Evolutionary conservation across 768 basidiomycete species (phyloP), one percentile per base, ranked within the genome.

Genomic region (Kwoniella bestiolae): DNA sequence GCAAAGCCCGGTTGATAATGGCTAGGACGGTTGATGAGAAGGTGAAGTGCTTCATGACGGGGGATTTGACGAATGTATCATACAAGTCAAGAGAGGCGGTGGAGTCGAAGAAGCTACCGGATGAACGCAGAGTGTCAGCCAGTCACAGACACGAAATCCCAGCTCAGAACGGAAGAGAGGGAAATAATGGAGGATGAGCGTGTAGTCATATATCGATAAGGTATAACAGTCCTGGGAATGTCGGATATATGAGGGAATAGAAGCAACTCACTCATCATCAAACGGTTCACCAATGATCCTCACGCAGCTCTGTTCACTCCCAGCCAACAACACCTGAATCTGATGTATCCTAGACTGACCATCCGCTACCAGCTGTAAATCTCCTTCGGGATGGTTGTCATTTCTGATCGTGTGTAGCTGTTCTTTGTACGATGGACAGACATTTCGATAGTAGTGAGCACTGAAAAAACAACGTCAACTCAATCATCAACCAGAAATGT

Each of bases 21-120:
- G 60, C 29, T 1, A 80, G 66, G 11, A 80, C 75, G 3, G 69
- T 69, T 1, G 76, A 69, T 9, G 79, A 77, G 62, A 79, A 77
- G 6, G 73, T 60, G 50, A 79, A 79, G 38, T 79, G 78, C 50
- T 75, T 73, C 68, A 79, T 71, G n/a, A 75, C 78, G 1, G 78
- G 76, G 8, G 78, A 77, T 16, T 60, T 44, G 44, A 70, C 59
- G 26, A 80, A 66, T 2, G 67, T 63, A 23, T 78, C 75, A 59
- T 73, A 72, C 34, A 79, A 32, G 23, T 75, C 70, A 3, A 77
- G 51, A 5, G 75, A 75, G 2, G 71, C 70, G 5, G 47, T 44
- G 4, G 79, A 76, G 56, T 78, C 75, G 73, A 80, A 79, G 67
- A 80, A 80, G 26, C 79, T 78, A n/a, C 11, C 18, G n/a, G 6